Evolutionary conservation across 2,329 filamentous ascomycete species (phyloP), one percentile per base, ranked within the genome.

Genomic region (Aspergillus melleus): DNA sequence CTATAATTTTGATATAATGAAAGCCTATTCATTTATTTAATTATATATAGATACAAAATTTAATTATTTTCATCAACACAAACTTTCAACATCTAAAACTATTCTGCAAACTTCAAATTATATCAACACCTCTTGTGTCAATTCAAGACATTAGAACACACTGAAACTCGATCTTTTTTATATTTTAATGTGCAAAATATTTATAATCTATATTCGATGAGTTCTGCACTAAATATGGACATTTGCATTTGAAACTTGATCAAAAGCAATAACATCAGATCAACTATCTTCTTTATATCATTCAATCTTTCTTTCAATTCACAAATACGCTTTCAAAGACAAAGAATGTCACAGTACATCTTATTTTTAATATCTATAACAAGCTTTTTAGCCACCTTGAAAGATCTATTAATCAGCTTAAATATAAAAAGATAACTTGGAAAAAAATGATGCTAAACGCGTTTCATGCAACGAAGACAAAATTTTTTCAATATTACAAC

Each of bases 211-310:
- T n/a, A n/a, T n/a, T n/a, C n/a, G 36, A 53, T 36, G 32, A 47
- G 6, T 61, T 54, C 42, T 61, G 47, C n/a, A 11, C 6, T 10
- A 11, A 54, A 8, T 54, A 26, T 42, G 9, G n/a, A 11, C 46
- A 26, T 8, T 9, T 8, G 2, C 20, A 20, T 46, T 29, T 52
- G 61, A 24, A 44, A 20, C 22, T 14, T 61, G 12, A 32, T 32
- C 2, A 32, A 12, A 52, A 63, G 10, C 54, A 61, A 52, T 66
- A 49, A 57, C 24, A 54, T 30, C 52, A 68, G 30, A 9, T 60
- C 54, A 36, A 64, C 14, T 64, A 61, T 57, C 52, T 60, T 52
- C 55, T 64, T 59, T 49, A 29, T 14, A 68, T 69, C 44, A 67
- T 57, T 2, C 11, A 66, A 14, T 62, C 54, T 4, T 69, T 69